Evolutionary conservation across 148 eudicot species (phyloP), one percentile per base, ranked within the genome.

Genomic region (Rhododendron vialii): DNA sequence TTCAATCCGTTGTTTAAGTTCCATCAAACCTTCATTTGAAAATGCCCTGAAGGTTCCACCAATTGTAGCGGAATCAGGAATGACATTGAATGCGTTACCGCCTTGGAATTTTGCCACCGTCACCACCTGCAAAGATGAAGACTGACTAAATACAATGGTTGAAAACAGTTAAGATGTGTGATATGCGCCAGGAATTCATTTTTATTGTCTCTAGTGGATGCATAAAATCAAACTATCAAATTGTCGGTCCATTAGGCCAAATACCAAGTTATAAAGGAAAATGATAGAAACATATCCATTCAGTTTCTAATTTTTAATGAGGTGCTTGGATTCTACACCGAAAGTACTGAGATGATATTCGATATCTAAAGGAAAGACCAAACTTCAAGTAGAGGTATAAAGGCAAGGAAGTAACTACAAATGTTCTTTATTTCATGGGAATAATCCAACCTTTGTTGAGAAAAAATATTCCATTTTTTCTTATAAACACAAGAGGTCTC

Each of bases 1-100:
- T 74, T 89, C 86, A 11, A 94, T 93, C 59, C 97, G 87, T 53
- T 90, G 85, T 86, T 86, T 89, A 1, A 94, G 93, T 48, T 86
- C 90, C 50, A 61, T 26, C 73, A 94, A 90, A 86, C 93, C 88
- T 12, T 90, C 91, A 63, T 84, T 89, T 36, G 91, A 84, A 84
- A 94, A 87, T 28, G 95, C 94, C 43, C 94, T 91, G 87, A 90
- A 93, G 30, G 97, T 93, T 75, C 97, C 97, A 84, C 93, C 94
- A 84, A 94, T 93, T 47, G 94, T 92, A 69, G 91, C 94, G 36
- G 93, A 91, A 85, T 93, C 95, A 11, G 97, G 97, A 74, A 94
- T 94, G 50, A 94, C 94, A 78, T 94, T 94, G 85, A 93, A 94
- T 47, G 97, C 95, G 38, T 89, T 89, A 47, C 97, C 97, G 28